Conservation (phyloP, 345 rosid species). For the Streptanthus diversifolius region DNA sequence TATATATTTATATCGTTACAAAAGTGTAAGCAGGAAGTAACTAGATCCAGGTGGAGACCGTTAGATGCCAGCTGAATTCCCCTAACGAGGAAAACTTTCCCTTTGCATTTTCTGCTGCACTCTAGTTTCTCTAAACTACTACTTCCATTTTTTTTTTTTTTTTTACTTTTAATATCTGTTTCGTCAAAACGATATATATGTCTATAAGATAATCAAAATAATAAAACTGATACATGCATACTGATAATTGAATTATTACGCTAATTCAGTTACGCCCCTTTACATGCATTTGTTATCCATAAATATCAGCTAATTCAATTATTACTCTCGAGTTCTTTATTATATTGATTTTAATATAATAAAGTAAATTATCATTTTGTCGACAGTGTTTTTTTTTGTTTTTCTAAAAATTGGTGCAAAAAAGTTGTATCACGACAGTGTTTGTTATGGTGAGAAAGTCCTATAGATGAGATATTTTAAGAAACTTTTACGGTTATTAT, state of each 20-base stretch:
- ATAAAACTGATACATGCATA: too few relatives aligned
- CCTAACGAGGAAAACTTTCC: conserved; percentile 38
- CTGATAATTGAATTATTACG: too few relatives aligned
- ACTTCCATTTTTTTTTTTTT: background rate
- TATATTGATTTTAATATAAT: background rate
- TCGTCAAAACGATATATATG: background rate
- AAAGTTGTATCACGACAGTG: too few relatives aligned
- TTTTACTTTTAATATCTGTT: background rate
- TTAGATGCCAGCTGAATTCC: conserved; percentile 72
- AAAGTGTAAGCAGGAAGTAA: conserved; percentile 26
- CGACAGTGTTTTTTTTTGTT: too few relatives aligned
- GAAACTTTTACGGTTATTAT: too few relatives aligned
- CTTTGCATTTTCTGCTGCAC: conserved; percentile 40
- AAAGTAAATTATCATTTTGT: background rate
- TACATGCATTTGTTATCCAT: background rate
- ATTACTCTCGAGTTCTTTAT: background rate
- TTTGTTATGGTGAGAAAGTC: too few relatives aligned
- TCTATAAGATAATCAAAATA: background rate
- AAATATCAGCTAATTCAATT: background rate
- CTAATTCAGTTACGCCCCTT: background rate
- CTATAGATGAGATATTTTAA: too few relatives aligned
- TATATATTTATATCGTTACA: conserved; percentile 5
- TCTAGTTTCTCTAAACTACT: conserved; percentile 35
- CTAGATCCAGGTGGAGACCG: conserved; percentile 37
- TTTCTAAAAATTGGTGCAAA: too few relatives aligned